Conservation (phyloP, 306 rosid genomes). For the Abrus precatorius region DNA sequence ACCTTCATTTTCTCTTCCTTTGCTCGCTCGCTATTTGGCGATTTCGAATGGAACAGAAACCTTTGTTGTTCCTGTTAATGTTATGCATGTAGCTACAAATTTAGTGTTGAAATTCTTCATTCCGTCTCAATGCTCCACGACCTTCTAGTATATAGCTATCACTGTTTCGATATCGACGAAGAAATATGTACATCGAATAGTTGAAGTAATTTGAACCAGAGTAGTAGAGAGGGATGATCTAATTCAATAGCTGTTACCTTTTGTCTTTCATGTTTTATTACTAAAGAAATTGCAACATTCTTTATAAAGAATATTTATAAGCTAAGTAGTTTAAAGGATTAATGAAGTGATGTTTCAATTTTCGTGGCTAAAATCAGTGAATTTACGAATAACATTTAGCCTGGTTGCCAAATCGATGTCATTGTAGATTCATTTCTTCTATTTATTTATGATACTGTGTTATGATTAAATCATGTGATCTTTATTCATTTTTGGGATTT, state of each 20-base stretch:
- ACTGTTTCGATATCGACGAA: neutral
- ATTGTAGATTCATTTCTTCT: constrained; percentile 13
- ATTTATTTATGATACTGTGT: constrained; percentile 1
- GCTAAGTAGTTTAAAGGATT: neutral
- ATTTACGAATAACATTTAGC: constrained; percentile 16
- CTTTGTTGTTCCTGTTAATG: constrained; percentile 18
- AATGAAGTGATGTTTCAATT: neutral
- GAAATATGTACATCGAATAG: neutral
- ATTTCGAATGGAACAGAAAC: neutral
- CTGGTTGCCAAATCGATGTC: neutral
- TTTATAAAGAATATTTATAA: neutral
- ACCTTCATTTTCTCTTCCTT: constrained; percentile 34
- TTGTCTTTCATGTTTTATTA: neutral
- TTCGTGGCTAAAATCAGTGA: constrained; percentile 27
- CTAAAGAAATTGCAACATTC: constrained; percentile 17
- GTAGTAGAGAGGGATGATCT: neutral
- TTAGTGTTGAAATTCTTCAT: constrained; percentile 19
- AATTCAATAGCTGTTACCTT: neutral
- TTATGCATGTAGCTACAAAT: constrained; percentile 4
- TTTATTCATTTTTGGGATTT: constrained; percentile 17
- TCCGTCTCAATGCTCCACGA: neutral
- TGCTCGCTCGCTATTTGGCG: constrained; percentile 17
- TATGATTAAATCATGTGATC: constrained; percentile 32
- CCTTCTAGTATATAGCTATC: neutral
- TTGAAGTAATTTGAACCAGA: constrained; percentile 28